Conservation (phyloP, 2,329 filamentous ascomycete genomes). For the Penicillium griseofulvum region DNA sequence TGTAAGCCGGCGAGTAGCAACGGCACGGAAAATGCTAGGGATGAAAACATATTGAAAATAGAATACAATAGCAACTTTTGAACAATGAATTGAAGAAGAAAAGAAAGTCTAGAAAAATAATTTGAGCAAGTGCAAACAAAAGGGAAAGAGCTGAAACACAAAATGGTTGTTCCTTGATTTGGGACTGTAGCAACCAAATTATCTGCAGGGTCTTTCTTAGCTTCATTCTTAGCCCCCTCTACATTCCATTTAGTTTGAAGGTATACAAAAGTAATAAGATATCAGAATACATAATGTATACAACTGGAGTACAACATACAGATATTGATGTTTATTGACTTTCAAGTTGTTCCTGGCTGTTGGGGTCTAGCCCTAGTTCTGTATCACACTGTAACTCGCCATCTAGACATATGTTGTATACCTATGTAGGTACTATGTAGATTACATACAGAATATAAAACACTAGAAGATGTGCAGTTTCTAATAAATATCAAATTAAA, state of each 20-base stretch:
- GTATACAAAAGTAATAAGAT: no score
- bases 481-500: no score
- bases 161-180: slow-evolving; percentile 7
- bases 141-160: not conserved
- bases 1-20: slow-evolving; percentile 31
- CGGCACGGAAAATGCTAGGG: slow-evolving; percentile 16
- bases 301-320: no score
- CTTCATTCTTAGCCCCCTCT: slow-evolving; percentile 3
- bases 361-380: no score
- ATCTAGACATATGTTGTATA: no score
- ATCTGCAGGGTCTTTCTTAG: not conserved
- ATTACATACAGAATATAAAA: no score
- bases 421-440: no score
- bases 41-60: slow-evolving; percentile 20
- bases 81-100: not conserved
- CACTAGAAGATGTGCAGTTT: no score
- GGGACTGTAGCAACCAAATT: slow-evolving; percentile 4
- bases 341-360: no score
- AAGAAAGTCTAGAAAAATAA: not conserved
- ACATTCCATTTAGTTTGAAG: not conserved
- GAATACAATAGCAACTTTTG: not conserved
- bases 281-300: no score
- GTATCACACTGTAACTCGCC: no score
- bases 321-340: no score
- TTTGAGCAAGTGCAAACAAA: not conserved